A percentile compares a stretch with the other conserved stretches of the same genome.
Evolutionary conservation across 257 asterid species (phyloP).

Genomic region (Misopates orontium): DNA sequence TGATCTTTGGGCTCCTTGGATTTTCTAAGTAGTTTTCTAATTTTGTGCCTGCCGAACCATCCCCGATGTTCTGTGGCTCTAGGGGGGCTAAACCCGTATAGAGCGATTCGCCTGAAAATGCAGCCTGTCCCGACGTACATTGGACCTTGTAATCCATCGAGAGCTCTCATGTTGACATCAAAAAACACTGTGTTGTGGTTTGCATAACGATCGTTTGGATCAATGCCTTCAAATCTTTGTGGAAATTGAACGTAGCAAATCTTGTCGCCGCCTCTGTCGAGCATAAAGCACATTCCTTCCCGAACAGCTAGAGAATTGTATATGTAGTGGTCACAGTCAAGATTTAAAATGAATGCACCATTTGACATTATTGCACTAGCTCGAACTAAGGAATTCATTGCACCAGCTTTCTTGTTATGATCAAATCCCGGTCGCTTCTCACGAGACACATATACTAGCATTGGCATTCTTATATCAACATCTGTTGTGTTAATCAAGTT

Average conservation of each 20-base stretch:
- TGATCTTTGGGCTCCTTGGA: conserved; percentile 35
- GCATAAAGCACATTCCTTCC: conserved; percentile 99
- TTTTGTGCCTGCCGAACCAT: conserved; percentile 73
- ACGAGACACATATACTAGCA: conserved; percentile 91
- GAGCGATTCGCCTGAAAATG: conserved; percentile 75
- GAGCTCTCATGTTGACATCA: conserved; percentile 90
- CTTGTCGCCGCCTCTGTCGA: conserved; percentile 87
- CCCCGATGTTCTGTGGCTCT: conserved; percentile 85
- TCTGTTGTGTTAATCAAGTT: conserved; percentile 58
- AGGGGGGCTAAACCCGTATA: conserved; percentile 90
- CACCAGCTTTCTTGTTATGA: conserved; percentile 97
- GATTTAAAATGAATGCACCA: conserved; percentile 85
- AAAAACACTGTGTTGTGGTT: conserved; percentile 93
- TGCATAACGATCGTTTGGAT: conserved; percentile 86
- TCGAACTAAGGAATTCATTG: conserved; percentile 91
- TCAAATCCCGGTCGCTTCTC: conserved; percentile 80
- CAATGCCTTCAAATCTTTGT: conserved; percentile 88
- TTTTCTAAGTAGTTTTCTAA: conserved; percentile 46
- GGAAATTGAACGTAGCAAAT: conserved; percentile 90
- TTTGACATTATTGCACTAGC: conserved; percentile 92
- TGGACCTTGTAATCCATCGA: conserved; percentile 93
- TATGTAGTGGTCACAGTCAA: conserved; percentile 91
- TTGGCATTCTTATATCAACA: conserved; percentile 79
- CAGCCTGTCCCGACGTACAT: conserved; percentile 98
- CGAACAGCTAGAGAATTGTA: conserved; percentile 69